Evolutionary conservation across 106 monocot genomes (phyloP), one percentile per base, ranked within the genome.

Genomic region (Triglochin maritima): DNA sequence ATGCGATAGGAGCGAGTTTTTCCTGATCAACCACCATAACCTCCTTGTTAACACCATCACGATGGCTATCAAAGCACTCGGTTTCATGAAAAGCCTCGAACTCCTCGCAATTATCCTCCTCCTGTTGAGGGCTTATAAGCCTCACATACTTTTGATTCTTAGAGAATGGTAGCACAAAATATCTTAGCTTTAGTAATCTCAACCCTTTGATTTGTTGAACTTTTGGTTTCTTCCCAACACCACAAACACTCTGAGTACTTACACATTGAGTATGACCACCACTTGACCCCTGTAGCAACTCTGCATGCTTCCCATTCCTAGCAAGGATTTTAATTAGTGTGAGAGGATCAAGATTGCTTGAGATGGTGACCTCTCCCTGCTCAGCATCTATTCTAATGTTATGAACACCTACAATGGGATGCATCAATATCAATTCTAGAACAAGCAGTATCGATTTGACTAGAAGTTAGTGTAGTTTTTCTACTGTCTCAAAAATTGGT

Each of bases 261-360:
- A 11, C 13, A 71, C n/a, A 14, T 12, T 17, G 71, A 9, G 60
- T 9, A 15, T 55, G 57, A 68, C 69, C 71, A 50, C 56, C 63
- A 62, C 74, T 65, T 17, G 72, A 74, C 44, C 63, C 71, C 77
- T 57, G 52, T 46, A 83, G 49, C 17, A 88, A 62, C 72, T 86
- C 83, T 6, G 90, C 90, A 59, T 83, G 84, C 48, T 90, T 90
- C 68, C 90, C 90, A 10, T 68, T 58, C 62, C 77, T 86, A 68
- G 69, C 60, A 12, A 90, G 81, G 59, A 84, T 81, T 49, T 79
- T 81, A 11, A 90, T 69, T 44, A 90, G 67, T 47, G 79, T 81
- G 59, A 60, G 58, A 16, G 90, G 83, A 81, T 90, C 90, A 2
- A 81, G 81, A 44, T 74, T 60, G 60, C 90, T 84, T 53, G 90